Evolutionary conservation across 2,329 filamentous ascomycete genomes (phyloP), one percentile per base, ranked within the genome.

Genomic region (Claviceps purpurea): DNA sequence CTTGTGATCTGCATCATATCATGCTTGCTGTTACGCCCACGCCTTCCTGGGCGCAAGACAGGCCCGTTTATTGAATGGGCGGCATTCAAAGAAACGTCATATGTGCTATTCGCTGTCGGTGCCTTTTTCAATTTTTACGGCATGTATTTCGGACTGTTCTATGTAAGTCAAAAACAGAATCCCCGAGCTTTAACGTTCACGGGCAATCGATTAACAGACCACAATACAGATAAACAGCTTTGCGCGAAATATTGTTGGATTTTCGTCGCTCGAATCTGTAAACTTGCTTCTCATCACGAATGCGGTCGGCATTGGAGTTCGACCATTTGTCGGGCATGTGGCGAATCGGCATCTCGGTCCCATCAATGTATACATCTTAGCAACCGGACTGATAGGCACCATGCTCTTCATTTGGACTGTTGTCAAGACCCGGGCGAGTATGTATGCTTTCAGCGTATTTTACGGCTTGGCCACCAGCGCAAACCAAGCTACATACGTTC

Each of bases 211-310:
- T 41, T 50, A n/a, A 50, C 14, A 20, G 2, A 38, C 11, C 26
- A 20, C 16, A 20, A 24, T 30, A 7, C 6, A 50, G 49, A 44
- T 50, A 8, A 70, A 73, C 43, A 69, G 66, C 18, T 74, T 68
- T 56, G 70, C 69, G 7, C 66, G 67, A 48, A 65, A 72, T 18
- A 60, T 71, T 18, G 58, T 75, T 20, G 64, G 66, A 46, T 69
- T 80, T 52, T 68, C 70, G 16, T 72, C 76, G 38, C 65, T 67
- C 5, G 69, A 75, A 5, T 74, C 75, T 2, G 72, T 81, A 54
- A 72, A 72, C 26, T 65, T 83, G 2, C 68, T 84, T 1, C 67
- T 84, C 46, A 71, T 81, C 18, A 70, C 75, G 14, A 81, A 82
- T 55, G 77, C 71, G 8, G 65, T 79, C 16, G 78, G 79, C 1